A percentile compares a stretch with the other conserved stretches of the same genome.
phyloP scores from a whole-genome alignment of 371 early-diverging fungal species.

The Entomophthora muscae region DNA sequence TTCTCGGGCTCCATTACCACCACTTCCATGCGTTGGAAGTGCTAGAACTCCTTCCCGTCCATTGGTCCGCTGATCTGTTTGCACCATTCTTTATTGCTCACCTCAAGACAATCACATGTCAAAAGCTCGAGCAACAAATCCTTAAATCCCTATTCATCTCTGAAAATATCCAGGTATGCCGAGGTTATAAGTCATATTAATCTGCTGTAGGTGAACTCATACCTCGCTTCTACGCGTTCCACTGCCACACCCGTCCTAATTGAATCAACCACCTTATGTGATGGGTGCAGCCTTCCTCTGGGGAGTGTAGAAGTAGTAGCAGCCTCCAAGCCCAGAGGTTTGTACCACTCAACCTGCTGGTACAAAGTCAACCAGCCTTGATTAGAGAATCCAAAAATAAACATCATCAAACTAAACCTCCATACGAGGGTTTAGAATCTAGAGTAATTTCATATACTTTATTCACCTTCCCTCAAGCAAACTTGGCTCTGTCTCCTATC shows the following conservation, averaged over 20 bases:
- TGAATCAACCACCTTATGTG: not conserved
- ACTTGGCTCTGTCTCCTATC: too few species aligned
- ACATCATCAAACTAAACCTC: too few species aligned
- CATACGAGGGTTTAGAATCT: too few species aligned
- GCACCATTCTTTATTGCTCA: not conserved
- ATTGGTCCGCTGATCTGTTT: not conserved
- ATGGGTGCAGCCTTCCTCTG: not conserved
- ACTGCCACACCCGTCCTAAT: not conserved
- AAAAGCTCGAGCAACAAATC: not conserved
- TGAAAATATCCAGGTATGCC: not conserved
- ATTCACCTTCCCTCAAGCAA: too few species aligned
- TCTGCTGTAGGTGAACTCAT: not conserved
- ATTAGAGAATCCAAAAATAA: too few species aligned
- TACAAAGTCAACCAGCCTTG: too few species aligned
- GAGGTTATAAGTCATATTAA: not conserved
- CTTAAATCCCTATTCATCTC: not conserved
- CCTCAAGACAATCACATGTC: not conserved
- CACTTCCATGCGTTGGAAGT: not conserved
- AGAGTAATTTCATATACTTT: too few species aligned
- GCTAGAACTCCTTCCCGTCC: not conserved
- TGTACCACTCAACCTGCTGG: too few species aligned
- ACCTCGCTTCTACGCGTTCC: not conserved
- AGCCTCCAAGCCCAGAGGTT: too few species aligned
- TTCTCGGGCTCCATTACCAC: not conserved
- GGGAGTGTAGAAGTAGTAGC: not conserved